Evolutionary conservation across 257 asterid genomes (phyloP), one percentile per base, ranked within the genome.

Genomic region (Solanum sejunctum): DNA sequence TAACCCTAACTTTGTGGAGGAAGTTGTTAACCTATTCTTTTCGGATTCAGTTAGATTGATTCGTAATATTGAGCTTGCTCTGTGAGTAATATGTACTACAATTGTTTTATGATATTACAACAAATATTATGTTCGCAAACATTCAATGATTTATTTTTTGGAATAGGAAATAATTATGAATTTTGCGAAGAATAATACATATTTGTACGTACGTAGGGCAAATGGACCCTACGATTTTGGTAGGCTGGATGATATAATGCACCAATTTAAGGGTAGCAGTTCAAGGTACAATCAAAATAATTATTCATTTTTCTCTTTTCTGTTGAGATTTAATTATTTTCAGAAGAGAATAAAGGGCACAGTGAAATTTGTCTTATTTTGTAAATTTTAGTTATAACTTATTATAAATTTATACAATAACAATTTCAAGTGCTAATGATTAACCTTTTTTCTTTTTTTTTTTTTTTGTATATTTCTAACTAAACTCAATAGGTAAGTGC

Each of bases 201-300:
- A 61, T 21, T 47, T 52, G 28, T 7, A 43, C 6, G 13, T 23
- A 54, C 82, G 39, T 91, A 93, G 95, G 91, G 90, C 85, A 41
- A 91, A 64, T 49, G 88, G 63, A 52, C 89, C 95, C 32, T 28
- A 85, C 79, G 92, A 93, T 89, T 95, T 95, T 85, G 94, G 85
- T 6, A 92, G 86, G 86, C 87, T 93, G 83, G 97, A 93, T 72
- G 87, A 90, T 83, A 61, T 85, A 54, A 93, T 93, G 96, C 94
- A 95, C 86, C 97, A 91, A 83, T 92, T 91, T 90, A 93, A 87
- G 90, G 98, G 98, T n/a, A 93, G 98, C 93, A 85, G 95, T 90
- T 93, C 98, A 51, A 93, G 98, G 98, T 93, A 89, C 83, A 45
- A 45, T 61, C 8, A n/a, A 60, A 10, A 16, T 63, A 23, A 63